Percentiles rank a stretch among this genome's conserved stretches.
Evolutionary conservation across 2,329 filamentous ascomycete genomes (phyloP).

Genomic region (Aotearoamyces nothofagi): DNA sequence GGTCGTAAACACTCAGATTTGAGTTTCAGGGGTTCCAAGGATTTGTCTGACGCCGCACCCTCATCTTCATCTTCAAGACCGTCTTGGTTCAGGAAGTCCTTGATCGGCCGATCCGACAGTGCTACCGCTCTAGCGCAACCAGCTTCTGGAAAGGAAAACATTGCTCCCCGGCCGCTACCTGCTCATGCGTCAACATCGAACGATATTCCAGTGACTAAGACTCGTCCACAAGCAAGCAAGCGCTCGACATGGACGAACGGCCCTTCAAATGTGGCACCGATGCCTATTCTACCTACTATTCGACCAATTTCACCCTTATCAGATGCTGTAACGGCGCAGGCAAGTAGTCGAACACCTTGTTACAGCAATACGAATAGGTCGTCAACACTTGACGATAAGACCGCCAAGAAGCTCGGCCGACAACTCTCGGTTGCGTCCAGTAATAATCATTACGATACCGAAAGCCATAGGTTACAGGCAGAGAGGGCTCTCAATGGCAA

Average conservation of each 20-base stretch:
- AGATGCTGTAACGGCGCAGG: constrained; percentile 81
- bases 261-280: constrained; percentile 65
- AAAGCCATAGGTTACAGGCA: constrained; percentile 78
- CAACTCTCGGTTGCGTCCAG: constrained; percentile 87
- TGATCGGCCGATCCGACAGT: constrained; percentile 67
- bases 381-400: constrained; percentile 42
- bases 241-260: constrained; percentile 90
- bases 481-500: constrained; percentile 81
- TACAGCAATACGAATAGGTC: constrained; percentile 32
- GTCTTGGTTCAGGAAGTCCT: constrained; percentile 92
- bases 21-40: constrained; percentile 49
- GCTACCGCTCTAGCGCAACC: constrained; percentile 40
- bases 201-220: constrained; percentile 28
- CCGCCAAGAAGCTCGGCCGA: constrained; percentile 80
- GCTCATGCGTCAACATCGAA: constrained; percentile 23
- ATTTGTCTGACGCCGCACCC: constrained; percentile 38
- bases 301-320: constrained; percentile 93
- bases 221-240: constrained; percentile 47
- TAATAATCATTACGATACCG: constrained; percentile 83
- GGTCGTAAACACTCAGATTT: constrained; percentile 85
- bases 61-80: constrained; percentile 58
- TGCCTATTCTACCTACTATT: constrained; percentile 91
- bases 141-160: constrained; percentile 29
- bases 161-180: constrained; percentile 28
- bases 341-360: constrained; percentile 45